Conservation (phyloP, 805 yeast species). For the Grigorovia jiainica region DNA sequence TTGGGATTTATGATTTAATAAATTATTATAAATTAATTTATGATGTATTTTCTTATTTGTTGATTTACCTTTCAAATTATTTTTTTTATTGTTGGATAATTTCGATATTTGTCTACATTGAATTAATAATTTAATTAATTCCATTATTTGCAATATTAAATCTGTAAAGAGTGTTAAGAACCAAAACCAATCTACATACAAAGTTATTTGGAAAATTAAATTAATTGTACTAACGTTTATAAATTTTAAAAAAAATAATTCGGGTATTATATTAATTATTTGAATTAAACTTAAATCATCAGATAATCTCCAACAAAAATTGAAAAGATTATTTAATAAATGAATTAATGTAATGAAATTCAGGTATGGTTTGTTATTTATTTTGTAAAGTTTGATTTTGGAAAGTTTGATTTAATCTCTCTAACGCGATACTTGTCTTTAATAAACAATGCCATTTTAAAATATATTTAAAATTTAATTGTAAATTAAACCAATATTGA, state of each 20-base stretch:
- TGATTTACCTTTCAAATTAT: background rate
- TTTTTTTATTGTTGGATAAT: background rate
- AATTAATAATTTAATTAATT: background rate
- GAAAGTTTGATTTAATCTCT: too few species aligned
- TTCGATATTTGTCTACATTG: background rate
- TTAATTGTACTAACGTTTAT: too few species aligned
- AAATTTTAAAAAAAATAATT: too few species aligned
- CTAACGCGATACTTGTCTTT: background rate
- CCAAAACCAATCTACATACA: background rate
- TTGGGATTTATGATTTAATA: too few species aligned
- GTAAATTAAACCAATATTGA: background rate
- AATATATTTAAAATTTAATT: constrained; percentile 1
- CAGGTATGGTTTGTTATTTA: too few species aligned
- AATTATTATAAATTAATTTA: background rate
- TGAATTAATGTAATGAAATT: too few species aligned
- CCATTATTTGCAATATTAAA: background rate
- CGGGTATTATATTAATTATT: background rate
- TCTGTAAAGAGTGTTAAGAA: background rate
- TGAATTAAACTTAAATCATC: background rate
- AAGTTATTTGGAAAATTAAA: background rate
- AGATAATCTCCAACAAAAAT: background rate
- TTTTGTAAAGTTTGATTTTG: too few species aligned
- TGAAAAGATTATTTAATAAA: background rate
- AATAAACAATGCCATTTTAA: background rate
- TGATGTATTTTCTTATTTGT: background rate